Percentiles rank a stretch among this genome's conserved stretches.
phyloP scores from a whole-genome alignment of 148 eudicot genomes.

The Silene uniflora region DNA sequence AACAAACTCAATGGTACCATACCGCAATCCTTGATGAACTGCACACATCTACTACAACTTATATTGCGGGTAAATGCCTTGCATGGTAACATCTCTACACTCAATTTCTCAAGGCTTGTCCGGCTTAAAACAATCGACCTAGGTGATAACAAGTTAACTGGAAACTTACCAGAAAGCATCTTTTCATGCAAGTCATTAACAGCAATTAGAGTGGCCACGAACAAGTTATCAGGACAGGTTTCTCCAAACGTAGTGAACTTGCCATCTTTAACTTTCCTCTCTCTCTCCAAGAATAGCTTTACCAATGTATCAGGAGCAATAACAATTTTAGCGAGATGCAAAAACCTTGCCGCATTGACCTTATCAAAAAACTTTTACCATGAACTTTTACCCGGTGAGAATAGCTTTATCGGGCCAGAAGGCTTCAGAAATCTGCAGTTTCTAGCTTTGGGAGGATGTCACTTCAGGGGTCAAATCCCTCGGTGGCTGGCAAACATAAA shows the following conservation, averaged over 20 bases:
- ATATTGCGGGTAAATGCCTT: slow-evolving; percentile 58
- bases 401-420: slow-evolving; percentile 12
- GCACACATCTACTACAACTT: slow-evolving; percentile 47
- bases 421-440: background rate
- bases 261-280: too few species aligned
- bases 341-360: slow-evolving; percentile 50
- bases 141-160: slow-evolving; percentile 58
- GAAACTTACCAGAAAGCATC: slow-evolving; percentile 55
- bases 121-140: slow-evolving; percentile 56
- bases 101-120: slow-evolving; percentile 55
- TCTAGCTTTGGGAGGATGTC: slow-evolving; percentile 8
- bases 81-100: slow-evolving; percentile 50
- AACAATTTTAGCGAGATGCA: slow-evolving; percentile 44
- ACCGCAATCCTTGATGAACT: slow-evolving; percentile 61
- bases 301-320: slow-evolving; percentile 55
- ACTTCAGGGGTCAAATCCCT: background rate
- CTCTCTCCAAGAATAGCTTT: slow-evolving; percentile 49
- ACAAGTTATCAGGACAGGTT: too few species aligned
- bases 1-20: slow-evolving; percentile 55
- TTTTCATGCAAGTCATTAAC: slow-evolving; percentile 60
- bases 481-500: slow-evolving; percentile 35
- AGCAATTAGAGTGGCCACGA: slow-evolving; percentile 53
- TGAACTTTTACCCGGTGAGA: slow-evolving; percentile 4
- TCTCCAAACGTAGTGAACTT: too few species aligned
- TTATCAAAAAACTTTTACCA: slow-evolving; percentile 62